Base-by-base conservation (phyloP, 495 filamentous ascomycete genomes). In the Hypoxylon lienhwacheense region DNA sequence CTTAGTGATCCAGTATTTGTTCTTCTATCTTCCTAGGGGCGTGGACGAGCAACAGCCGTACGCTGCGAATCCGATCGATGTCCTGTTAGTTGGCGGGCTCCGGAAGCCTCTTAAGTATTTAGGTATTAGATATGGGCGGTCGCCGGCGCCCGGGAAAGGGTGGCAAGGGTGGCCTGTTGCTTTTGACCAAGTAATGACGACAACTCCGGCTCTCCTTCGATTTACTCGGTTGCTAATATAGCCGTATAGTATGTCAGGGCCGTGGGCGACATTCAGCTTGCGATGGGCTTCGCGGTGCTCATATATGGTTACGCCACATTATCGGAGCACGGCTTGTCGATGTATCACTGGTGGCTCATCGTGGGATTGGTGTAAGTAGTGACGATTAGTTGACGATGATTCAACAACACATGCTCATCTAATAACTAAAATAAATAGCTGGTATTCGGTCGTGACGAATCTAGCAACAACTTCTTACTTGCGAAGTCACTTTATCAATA, bases 321-420 rank as follows among this genome's bases (percentile, higher is more conserved):
- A 21, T 11, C 33, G 10, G 47, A 52, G 24, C 53, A 53, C 22
- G 59, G 59, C 31, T 35, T 63, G 39, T 58, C 53, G 16, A 51
- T 63, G 44, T 63, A 63, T 41, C 48, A 58, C 22, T 63, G 59
- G 59, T 63, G 59, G 59, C 59, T 63, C n/a, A 57, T 63, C 29
- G 41, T 63, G 21, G 59, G 59, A 41, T 35, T 63, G 8, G 36
- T 37, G 58, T 61, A 48, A 61, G 58, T 56, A 56, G 14, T 20
- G 33, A n/a, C 45, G 32, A 34, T 15, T 17, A 20, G 7, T 43
- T 10, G 17, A n/a, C 40, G 29, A 15, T 24, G 4, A 1, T 32
- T 24, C 17, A 37, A 43, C 36, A 48, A 28, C 5, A 20, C 20
- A 5, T 34, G 12, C 28, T 26, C 4, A 35, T 53, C 53, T 52